Evolutionary conservation across 345 rosid species (phyloP).

Genomic region (Arabidopsis suecica): DNA sequence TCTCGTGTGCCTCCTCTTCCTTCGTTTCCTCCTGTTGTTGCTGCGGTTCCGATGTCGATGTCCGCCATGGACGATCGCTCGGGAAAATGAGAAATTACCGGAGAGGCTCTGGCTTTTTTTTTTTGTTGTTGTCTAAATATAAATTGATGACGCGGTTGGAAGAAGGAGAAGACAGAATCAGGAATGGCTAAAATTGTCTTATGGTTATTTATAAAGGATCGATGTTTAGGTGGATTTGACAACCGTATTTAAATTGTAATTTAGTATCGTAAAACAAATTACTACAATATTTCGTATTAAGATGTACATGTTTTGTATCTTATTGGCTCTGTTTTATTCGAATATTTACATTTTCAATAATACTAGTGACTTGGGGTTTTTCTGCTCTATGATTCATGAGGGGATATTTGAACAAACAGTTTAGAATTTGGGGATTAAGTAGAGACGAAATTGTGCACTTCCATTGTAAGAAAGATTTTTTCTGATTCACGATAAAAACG

Average conservation of each 20-base stretch:
- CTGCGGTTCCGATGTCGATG: conserved; percentile 52
- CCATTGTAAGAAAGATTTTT: neutral
- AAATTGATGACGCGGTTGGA: conserved; percentile 31
- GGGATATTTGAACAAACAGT: too few relatives aligned
- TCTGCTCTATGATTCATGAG: too few relatives aligned
- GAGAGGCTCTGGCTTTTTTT: conserved; percentile 25
- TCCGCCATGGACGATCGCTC: conserved; percentile 48
- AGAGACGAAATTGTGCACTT: conserved; percentile 23
- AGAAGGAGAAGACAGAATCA: conserved; percentile 9
- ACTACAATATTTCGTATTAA: too few relatives aligned
- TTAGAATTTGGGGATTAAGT: neutral
- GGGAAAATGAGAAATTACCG: conserved; percentile 5
- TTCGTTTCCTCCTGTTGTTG: neutral
- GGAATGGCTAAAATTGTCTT: conserved; percentile 32
- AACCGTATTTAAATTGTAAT: conserved; percentile 9
- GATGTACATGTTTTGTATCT: too few relatives aligned
- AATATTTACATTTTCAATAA: too few relatives aligned
- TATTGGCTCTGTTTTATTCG: too few relatives aligned
- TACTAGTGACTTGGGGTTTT: too few relatives aligned
- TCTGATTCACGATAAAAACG: neutral
- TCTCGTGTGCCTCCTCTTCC: conserved; percentile 31
- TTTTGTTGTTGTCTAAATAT: neutral
- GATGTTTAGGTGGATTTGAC: conserved; percentile 35
- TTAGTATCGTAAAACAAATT: neutral
- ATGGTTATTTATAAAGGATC: conserved; percentile 37